Evolutionary conservation across 257 asterid species (phyloP).

Genomic region (Fraxinus quadrangulata): DNA sequence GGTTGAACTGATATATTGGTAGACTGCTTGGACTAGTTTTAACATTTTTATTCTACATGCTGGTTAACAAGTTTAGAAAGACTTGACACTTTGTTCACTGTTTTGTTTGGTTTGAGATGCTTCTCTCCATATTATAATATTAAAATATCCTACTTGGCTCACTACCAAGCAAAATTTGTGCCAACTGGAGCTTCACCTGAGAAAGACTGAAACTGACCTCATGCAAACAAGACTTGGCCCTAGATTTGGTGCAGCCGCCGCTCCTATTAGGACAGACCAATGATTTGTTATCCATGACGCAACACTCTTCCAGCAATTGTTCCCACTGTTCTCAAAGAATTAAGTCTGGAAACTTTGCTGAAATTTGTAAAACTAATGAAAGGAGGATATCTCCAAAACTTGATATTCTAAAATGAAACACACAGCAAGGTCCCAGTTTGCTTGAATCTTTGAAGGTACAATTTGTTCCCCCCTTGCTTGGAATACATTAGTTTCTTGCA

Average conservation of each 20-base stretch:
- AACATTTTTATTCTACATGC: neutral
- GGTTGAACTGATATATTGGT: neutral
- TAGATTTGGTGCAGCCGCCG: neutral
- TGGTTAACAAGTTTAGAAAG: neutral
- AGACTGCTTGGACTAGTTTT: neutral
- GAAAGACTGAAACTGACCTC: neutral
- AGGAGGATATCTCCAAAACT: constrained; percentile 37
- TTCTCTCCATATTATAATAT: neutral
- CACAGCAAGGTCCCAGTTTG: constrained; percentile 47
- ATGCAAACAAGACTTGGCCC: neutral
- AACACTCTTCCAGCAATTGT: neutral
- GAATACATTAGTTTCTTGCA: neutral
- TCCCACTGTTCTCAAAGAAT: neutral
- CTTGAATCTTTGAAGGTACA: constrained; percentile 65
- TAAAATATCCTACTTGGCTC: neutral
- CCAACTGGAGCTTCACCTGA: neutral
- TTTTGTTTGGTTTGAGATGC: neutral
- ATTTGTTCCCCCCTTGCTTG: neutral
- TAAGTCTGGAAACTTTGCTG: constrained; percentile 1
- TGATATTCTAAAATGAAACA: constrained; percentile 34
- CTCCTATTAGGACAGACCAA: neutral
- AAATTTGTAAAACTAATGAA: neutral
- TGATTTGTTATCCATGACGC: neutral
- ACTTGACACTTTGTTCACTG: neutral
- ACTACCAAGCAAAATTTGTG: neutral